Percentiles rank a stretch among this genome's conserved stretches.
phyloP scores from a whole-genome alignment of 2,329 filamentous ascomycete species.

The Talaromyces atroroseus region DNA sequence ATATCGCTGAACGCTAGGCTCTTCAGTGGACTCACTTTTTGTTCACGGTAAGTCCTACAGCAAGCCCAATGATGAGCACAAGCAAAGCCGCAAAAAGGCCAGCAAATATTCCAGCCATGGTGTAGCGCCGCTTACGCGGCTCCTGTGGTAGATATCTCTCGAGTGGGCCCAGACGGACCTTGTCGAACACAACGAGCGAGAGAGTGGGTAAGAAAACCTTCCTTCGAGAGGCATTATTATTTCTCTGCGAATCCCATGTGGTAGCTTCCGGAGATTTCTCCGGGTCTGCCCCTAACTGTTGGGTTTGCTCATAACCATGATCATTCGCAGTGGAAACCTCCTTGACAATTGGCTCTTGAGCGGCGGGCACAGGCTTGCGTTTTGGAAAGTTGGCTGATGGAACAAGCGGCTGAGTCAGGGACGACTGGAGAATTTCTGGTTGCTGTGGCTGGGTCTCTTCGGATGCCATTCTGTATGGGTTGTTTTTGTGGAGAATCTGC shows the following conservation, averaged over 20 bases:
- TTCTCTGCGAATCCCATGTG: background rate
- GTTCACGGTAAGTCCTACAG: slow-evolving; percentile 25
- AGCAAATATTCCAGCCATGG: slow-evolving; percentile 10
- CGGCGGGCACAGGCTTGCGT: slow-evolving; percentile 10
- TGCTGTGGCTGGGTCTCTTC: background rate
- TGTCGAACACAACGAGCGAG: slow-evolving; percentile 6
- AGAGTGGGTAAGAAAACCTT: background rate
- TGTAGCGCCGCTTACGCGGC: slow-evolving; percentile 12
- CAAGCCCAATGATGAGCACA: slow-evolving; percentile 29
- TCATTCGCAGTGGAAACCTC: background rate
- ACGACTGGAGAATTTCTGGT: background rate
- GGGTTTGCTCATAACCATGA: background rate
- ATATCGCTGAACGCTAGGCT: background rate
- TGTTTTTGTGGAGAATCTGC: slow-evolving; percentile 5
- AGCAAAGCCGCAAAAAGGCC: slow-evolving; percentile 20
- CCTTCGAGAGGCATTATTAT: background rate
- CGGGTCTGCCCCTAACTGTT: background rate
- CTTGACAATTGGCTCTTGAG: background rate
- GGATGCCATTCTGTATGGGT: slow-evolving; percentile 1
- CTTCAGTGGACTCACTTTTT: slow-evolving; percentile 13
- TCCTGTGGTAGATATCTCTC: slow-evolving; percentile 14
- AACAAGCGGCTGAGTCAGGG: background rate
- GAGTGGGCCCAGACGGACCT: slow-evolving; percentile 8
- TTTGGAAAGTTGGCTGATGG: slow-evolving; percentile 1
- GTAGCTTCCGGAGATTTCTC: background rate